These are phyloP conservation scores for Naegleria gruberi DNA, from an alignment of 208 protist species.

Conservation along the genomic window DNA sequence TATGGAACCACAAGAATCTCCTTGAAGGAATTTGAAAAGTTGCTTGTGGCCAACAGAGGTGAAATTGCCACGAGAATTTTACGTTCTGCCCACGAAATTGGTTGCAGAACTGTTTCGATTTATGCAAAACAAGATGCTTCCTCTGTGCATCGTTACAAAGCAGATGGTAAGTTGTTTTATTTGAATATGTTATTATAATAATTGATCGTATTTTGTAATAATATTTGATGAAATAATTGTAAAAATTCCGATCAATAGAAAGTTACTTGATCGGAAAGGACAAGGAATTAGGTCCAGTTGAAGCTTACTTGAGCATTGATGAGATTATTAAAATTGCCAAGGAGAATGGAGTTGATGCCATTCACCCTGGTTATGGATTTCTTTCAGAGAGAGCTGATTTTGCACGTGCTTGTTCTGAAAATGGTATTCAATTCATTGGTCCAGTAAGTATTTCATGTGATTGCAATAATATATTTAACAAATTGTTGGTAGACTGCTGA, in stretches of 20 bases:
- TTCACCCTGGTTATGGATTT: slow-evolving; percentile 96
- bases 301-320: slow-evolving; percentile 79
- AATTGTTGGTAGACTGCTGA: slow-evolving; percentile 35
- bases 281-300: slow-evolving; percentile 38
- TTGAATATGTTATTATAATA: not conserved
- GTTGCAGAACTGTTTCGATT: slow-evolving; percentile 89
- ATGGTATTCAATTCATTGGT: slow-evolving; percentile 82
- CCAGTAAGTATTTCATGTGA: slow-evolving; percentile 40
- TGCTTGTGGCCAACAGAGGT: slow-evolving; percentile 93
- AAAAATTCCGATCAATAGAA: not conserved
- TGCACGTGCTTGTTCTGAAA: slow-evolving; percentile 54
- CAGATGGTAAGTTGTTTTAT: slow-evolving; percentile 63
- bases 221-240: no score
- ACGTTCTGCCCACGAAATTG: slow-evolving; percentile 71
- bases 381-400: slow-evolving; percentile 89
- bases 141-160: slow-evolving; percentile 74
- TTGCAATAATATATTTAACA: no score
- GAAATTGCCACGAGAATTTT: slow-evolving; percentile 95
- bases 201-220: no score
- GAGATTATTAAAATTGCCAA: slow-evolving; percentile 80
- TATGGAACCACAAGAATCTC: not conserved
- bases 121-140: slow-evolving; percentile 79
- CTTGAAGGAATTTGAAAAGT: slow-evolving; percentile 61
- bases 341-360: slow-evolving; percentile 66
- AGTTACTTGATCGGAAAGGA: not conserved